Evolutionary conservation across 352 stramenopile genomes (phyloP).

Genomic region (Phytophthora fragariaefolia): DNA sequence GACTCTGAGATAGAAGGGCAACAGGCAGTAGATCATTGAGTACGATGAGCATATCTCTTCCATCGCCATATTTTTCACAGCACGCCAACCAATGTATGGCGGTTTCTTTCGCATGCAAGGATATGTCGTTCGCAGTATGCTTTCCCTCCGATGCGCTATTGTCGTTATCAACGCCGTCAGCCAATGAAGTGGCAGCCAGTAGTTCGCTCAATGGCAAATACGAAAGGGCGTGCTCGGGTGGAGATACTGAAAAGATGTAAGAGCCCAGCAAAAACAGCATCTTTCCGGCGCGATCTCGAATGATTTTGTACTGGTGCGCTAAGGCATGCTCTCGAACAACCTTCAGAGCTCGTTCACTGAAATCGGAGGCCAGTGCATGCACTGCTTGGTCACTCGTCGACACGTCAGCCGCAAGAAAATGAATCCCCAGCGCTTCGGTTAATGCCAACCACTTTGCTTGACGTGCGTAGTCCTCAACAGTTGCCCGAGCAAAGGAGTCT

Average conservation of each 20-base stretch:
- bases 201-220: constrained; percentile 30
- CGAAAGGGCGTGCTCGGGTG: background rate
- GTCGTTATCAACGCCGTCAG: constrained; percentile 5
- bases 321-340: constrained; percentile 61
- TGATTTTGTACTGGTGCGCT: constrained; percentile 82
- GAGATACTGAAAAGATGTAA: constrained; percentile 7
- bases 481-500: constrained; percentile 61
- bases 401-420: constrained; percentile 44
- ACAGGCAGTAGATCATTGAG: constrained; percentile 63
- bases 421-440: constrained; percentile 55
- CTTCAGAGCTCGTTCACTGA: constrained; percentile 37
- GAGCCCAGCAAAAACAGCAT: constrained; percentile 63
- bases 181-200: constrained; percentile 9
- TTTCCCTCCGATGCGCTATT: constrained; percentile 13
- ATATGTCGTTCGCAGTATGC: constrained; percentile 25
- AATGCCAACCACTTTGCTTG: constrained; percentile 81
- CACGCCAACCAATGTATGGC: constrained; percentile 73
- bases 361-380: constrained; percentile 27
- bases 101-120: constrained; percentile 65
- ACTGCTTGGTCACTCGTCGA: constrained; percentile 10
- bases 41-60: constrained; percentile 46
- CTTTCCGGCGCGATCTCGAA: constrained; percentile 65
- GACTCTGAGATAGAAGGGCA: constrained; percentile 71
- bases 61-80: constrained; percentile 59
- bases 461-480: constrained; percentile 67